Conservation (phyloP, 306 rosid genomes). For the Quercus parvula region DNA sequence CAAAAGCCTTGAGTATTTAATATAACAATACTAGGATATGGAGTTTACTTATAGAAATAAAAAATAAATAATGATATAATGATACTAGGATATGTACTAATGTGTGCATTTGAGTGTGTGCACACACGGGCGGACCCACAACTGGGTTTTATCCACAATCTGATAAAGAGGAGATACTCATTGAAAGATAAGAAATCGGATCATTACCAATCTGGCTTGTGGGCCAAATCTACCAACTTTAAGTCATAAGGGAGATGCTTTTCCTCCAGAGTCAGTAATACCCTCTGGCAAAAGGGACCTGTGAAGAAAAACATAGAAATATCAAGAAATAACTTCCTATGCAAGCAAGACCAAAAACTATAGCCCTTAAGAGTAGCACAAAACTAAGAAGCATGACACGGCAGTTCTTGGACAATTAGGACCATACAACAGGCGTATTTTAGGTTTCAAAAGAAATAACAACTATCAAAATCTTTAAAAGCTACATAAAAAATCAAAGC, state of each 20-base stretch:
- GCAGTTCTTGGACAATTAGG: too few species aligned
- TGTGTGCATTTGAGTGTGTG: background rate
- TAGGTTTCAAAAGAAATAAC: too few species aligned
- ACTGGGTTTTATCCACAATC: background rate
- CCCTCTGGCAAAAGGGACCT: constrained; percentile 96
- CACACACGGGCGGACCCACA: background rate
- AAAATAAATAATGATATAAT: background rate
- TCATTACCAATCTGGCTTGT: constrained; percentile 88
- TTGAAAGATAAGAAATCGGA: constrained; percentile 18
- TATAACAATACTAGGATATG: background rate
- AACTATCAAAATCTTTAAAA: too few species aligned
- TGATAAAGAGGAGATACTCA: background rate
- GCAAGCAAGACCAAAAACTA: background rate
- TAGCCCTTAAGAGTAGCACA: background rate
- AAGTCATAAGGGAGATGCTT: constrained; percentile 79
- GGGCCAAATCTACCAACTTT: constrained; percentile 69
- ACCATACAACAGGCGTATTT: too few species aligned
- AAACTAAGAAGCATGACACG: too few species aligned
- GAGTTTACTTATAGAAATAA: background rate
- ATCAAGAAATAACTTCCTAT: background rate
- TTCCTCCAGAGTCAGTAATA: constrained; percentile 81
- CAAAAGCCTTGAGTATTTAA: background rate
- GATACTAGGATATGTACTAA: background rate
- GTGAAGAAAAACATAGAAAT: constrained; percentile 12
- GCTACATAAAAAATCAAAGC: too few species aligned